phyloP scores from a whole-genome alignment of 306 rosid species.

The Lathyrus oleraceus region DNA sequence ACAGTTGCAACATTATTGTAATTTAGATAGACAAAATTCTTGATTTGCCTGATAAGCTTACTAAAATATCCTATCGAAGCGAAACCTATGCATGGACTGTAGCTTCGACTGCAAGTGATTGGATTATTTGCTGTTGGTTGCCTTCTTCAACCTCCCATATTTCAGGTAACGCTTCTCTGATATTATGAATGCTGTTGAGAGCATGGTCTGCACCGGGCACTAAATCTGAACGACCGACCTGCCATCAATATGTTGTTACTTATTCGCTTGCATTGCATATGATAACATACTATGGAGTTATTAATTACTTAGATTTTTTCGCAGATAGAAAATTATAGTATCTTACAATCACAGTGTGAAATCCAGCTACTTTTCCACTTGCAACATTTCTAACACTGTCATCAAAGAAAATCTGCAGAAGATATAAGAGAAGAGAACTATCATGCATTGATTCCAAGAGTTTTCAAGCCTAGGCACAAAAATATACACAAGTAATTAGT shows the following conservation, averaged over 20 bases:
- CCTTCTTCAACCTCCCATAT: constrained; percentile 57
- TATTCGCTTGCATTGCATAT: constrained; percentile 15
- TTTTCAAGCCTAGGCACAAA: background rate
- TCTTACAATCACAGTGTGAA: constrained; percentile 79
- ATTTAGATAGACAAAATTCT: constrained; percentile 8
- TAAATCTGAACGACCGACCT: constrained; percentile 73
- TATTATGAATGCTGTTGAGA: constrained; percentile 78
- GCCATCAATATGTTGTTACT: constrained; percentile 35
- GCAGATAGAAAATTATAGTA: constrained; percentile 22
- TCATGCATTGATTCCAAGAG: constrained; percentile 19
- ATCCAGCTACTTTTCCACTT: constrained; percentile 76
- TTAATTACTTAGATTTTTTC: background rate
- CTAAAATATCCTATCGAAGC: constrained; percentile 15
- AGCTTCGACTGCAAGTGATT: constrained; percentile 38
- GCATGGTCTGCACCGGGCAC: constrained; percentile 82
- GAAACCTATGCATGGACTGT: constrained; percentile 46
- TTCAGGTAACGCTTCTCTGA: constrained; percentile 82
- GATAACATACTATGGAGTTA: background rate
- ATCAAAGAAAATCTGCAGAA: constrained; percentile 76
- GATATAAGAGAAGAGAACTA: constrained; percentile 18
- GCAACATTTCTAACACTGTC: constrained; percentile 79
- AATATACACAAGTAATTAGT: constrained; percentile 1
- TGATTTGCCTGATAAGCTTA: constrained; percentile 28
- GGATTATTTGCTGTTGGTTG: constrained; percentile 34
- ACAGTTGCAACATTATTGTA: constrained; percentile 24